Conservation (phyloP, 176 grass and related monocot species). For the Tuctoria greenei region DNA sequence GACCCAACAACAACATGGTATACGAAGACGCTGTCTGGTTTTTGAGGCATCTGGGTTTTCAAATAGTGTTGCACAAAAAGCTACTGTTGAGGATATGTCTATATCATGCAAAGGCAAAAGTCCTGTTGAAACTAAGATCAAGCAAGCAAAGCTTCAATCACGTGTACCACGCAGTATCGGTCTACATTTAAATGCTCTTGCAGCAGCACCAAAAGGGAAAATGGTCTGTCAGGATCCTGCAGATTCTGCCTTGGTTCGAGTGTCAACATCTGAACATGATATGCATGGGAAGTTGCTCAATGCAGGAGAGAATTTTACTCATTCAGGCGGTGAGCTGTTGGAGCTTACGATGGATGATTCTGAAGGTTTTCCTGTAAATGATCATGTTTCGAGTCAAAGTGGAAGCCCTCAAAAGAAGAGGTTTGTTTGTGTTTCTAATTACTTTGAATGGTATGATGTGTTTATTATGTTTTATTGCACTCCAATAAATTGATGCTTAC, state of each 20-base stretch:
- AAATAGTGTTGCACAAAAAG: constrained; percentile 39
- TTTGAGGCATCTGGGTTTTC: constrained; percentile 68
- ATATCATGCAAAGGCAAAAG: constrained; percentile 57
- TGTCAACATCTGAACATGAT: constrained; percentile 49
- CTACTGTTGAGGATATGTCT: constrained; percentile 30
- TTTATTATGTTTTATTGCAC: constrained; percentile 7
- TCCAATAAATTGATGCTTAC: constrained; percentile 17
- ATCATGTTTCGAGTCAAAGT: constrained; percentile 52
- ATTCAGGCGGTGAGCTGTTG: constrained; percentile 30
- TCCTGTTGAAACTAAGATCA: constrained; percentile 36
- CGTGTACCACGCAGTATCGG: constrained; percentile 74
- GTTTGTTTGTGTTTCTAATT: constrained; percentile 35
- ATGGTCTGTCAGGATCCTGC: constrained; percentile 41
- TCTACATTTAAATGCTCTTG: constrained; percentile 88
- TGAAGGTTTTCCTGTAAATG: constrained; percentile 50
- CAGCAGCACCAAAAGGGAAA: constrained; percentile 65
- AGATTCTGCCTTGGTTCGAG: constrained; percentile 48
- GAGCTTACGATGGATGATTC: constrained; percentile 54
- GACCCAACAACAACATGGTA: constrained; percentile 73
- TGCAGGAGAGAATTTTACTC: constrained; percentile 49
- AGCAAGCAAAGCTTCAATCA: constrained; percentile 43
- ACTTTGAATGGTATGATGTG: not conserved
- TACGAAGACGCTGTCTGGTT: constrained; percentile 87
- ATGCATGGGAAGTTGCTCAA: constrained; percentile 39
- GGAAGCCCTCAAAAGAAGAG: constrained; percentile 94